Conservation (phyloP, 805 yeast species). For the Cyberlindnera xishuangbannaensis region DNA sequence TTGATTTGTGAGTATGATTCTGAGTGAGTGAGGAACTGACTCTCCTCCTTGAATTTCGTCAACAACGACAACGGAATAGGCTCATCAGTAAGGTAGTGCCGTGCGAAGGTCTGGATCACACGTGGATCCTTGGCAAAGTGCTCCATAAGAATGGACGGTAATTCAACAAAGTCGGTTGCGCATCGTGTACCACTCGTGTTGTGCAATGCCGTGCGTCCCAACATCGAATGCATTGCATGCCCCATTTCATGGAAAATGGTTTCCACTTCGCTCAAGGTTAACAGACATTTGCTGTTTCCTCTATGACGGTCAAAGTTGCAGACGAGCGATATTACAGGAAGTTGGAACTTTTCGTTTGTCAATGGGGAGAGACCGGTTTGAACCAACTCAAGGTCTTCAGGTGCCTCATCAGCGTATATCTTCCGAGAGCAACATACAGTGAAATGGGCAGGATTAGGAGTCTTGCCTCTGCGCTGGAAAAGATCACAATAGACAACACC, state of each 20-base stretch:
- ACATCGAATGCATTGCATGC: constrained; percentile 96
- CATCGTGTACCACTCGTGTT: constrained; percentile 94
- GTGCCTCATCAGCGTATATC: constrained; percentile 50
- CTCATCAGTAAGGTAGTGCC: constrained; percentile 58
- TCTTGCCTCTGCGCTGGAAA: constrained; percentile 69
- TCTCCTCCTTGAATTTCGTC: constrained; percentile 44
- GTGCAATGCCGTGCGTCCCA: constrained; percentile 85
- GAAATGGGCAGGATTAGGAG: constrained; percentile 89
- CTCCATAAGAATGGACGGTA: constrained; percentile 96
- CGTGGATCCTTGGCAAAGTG: constrained; percentile 79
- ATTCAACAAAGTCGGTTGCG: constrained; percentile 92
- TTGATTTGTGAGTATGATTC: constrained; percentile 84
- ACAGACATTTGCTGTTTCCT: constrained; percentile 45
- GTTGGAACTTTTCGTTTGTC: constrained; percentile 52
- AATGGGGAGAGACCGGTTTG: constrained; percentile 30
- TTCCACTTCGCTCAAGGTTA: constrained; percentile 76
- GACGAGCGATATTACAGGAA: constrained; percentile 85
- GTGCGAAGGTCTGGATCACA: constrained; percentile 67
- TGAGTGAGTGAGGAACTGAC: constrained; percentile 51
- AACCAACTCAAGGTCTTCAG: constrained; percentile 30
- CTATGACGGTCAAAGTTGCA: constrained; percentile 63
- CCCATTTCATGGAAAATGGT: constrained; percentile 98
- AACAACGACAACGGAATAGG: constrained; percentile 47
- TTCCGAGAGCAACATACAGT: constrained; percentile 92
- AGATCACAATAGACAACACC: constrained; percentile 88